Conservation (phyloP, 495 filamentous ascomycete genomes). For the Xanthoparmelia taractica region DNA sequence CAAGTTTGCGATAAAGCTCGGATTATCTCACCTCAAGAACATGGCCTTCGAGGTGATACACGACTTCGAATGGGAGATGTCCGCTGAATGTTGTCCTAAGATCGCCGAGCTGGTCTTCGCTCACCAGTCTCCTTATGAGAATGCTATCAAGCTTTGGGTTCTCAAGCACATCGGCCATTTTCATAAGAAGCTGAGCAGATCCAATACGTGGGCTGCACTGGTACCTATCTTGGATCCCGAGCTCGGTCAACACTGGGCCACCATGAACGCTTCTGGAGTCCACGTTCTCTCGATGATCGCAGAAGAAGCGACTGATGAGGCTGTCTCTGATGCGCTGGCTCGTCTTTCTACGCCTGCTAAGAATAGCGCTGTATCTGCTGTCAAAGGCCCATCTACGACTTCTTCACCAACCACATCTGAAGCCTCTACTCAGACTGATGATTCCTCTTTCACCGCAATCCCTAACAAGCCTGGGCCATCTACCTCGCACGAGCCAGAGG, state of each 20-base stretch:
- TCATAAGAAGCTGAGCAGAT: conserved; percentile 14
- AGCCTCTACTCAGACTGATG: conserved; percentile 4
- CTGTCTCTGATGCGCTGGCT: neutral
- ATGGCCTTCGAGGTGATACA: conserved; percentile 16
- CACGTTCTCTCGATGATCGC: conserved; percentile 4
- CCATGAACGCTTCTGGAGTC: conserved; percentile 6
- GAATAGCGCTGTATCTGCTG: neutral
- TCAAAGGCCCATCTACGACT: neutral
- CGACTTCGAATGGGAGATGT: conserved; percentile 15
- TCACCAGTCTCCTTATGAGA: conserved; percentile 6
- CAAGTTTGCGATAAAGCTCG: conserved; percentile 20
- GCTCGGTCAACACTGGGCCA: conserved; percentile 16
- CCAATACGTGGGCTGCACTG: conserved; percentile 13
- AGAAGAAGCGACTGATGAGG: conserved; percentile 4
- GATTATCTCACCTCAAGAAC: conserved; percentile 7
- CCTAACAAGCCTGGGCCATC: neutral
- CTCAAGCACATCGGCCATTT: conserved; percentile 19
- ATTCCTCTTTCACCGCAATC: neutral
- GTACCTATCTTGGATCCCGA: conserved; percentile 7
- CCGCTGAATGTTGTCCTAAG: conserved; percentile 9
- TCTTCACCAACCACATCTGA: conserved; percentile 1
- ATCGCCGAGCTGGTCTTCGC: conserved; percentile 21
- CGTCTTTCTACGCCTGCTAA: neutral
- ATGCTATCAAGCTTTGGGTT: conserved; percentile 15
- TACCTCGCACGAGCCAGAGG: neutral